Base-by-base conservation (phyloP, 345 rosid genomes). In the Aquilaria sinensis region DNA sequence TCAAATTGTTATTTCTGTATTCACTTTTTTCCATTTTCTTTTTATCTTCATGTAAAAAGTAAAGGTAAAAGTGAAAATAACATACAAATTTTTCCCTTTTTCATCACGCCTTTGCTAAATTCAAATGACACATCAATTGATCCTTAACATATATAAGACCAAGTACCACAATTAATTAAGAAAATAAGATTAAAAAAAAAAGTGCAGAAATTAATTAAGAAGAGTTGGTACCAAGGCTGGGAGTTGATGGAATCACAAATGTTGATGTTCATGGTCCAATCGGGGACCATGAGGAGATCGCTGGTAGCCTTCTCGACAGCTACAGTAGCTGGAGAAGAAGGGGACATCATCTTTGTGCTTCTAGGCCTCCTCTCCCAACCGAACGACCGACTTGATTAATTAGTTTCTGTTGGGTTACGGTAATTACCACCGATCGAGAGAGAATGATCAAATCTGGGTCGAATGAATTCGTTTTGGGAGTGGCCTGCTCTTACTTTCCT, bases 281-380 rank as follows among this genome's bases (percentile, higher is more conserved):
- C 97, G 58, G 97, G 97, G 71, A 76, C 81, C 45, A 79, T 74
- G 9, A 94, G 72, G 71, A 90, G 96, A 72, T 90, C 91, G 80
- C 96, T 86, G 15, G 97, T 90, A 15, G 97, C 99, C 75, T 94
- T 94, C 49, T 94, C 97, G 61, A 94, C 96, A 12, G 96, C 90
- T 23, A 88, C 95, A 14, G 83, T 60, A 10, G 96, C 96, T 47
- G 96, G 79, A 41, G 87, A 70, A 12, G 79, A 77, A 51, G 81
- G 80, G 73, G 80, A 72, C 61, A 63, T 65, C n/a, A 62, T 63
- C 68, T 62, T 58, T 64, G 49, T 68, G 66, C 61, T 37, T 58
- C 29, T 12, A 31, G 29, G 23, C 33, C 10, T 60, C 3, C 43
- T 6, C 37, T 46, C 12, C 12, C 37, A 23, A 23, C 23, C 23